These are phyloP conservation scores for Aureobasidium sp. DNA, from an alignment of 2,329 filamentous ascomycete species.

Conservation along the genomic window DNA sequence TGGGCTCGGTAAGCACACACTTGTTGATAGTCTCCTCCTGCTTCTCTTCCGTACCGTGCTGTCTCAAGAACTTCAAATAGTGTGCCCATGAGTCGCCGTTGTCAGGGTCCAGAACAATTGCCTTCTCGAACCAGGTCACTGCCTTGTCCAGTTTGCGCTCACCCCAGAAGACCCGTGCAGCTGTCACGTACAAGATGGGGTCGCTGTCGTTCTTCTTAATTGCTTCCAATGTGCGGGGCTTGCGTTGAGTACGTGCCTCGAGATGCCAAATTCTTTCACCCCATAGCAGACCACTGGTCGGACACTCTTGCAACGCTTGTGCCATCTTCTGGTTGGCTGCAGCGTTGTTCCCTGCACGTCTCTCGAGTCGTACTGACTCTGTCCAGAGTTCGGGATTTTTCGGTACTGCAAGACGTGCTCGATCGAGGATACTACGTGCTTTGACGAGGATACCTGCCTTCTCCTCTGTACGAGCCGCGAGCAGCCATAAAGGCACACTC, in stretches of 20 bases:
- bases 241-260: conserved; percentile 84
- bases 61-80: conserved; percentile 88
- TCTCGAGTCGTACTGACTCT: conserved; percentile 88
- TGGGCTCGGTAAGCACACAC: conserved; percentile 75
- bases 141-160: conserved; percentile 91
- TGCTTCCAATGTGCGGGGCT: conserved; percentile 82
- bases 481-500: conserved; percentile 81
- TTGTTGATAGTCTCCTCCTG: conserved; percentile 74
- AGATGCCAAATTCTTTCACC: conserved; percentile 93
- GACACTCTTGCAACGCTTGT: conserved; percentile 83
- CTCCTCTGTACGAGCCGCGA: conserved; percentile 85
- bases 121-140: conserved; percentile 95
- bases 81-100: conserved; percentile 93
- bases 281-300: conserved; percentile 82
- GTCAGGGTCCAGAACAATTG: conserved; percentile 79
- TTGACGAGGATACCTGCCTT: conserved; percentile 76
- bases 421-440: conserved; percentile 86
- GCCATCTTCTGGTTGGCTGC: conserved; percentile 93
- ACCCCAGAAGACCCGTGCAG: conserved; percentile 92
- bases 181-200: conserved; percentile 78
- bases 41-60: conserved; percentile 95
- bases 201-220: conserved; percentile 97
- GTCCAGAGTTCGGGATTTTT: conserved; percentile 82
- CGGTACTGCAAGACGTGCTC: conserved; percentile 78
- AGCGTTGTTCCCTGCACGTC: conserved; percentile 71